These are phyloP conservation scores for Psilocybe sp. DNA, from an alignment of 768 basidiomycete genomes.

Conservation along the genomic window DNA sequence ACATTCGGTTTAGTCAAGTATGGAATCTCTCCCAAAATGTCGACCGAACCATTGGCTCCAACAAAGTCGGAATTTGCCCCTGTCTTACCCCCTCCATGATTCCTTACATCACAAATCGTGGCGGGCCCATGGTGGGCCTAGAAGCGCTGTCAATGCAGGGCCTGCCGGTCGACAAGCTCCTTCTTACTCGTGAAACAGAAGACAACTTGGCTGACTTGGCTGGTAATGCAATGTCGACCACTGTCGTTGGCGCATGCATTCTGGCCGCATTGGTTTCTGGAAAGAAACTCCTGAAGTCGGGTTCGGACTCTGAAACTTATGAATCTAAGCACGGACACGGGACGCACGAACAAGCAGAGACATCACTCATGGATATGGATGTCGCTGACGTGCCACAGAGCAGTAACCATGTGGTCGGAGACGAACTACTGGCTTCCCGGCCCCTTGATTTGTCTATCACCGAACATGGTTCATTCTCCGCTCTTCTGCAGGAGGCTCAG, in stretches of 20 bases:
- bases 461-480: constrained; percentile 41
- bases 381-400: constrained; percentile 1
- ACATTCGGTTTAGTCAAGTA: constrained; percentile 53
- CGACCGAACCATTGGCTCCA: constrained; percentile 82
- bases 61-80: constrained; percentile 80
- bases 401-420: constrained; percentile 64
- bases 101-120: constrained; percentile 92
- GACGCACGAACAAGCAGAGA: constrained; percentile 24
- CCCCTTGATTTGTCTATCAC: constrained; percentile 69
- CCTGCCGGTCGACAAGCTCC: constrained; percentile 86
- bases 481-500: constrained; percentile 62
- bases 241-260: constrained; percentile 90
- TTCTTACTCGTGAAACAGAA: constrained; percentile 89
- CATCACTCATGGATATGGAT: constrained; percentile 52
- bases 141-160: constrained; percentile 95
- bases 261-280: constrained; percentile 75
- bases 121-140: constrained; percentile 91
- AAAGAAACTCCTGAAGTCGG: constrained; percentile 62
- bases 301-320: constrained; percentile 64
- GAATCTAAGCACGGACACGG: constrained; percentile 53
- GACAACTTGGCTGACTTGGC: constrained; percentile 93
- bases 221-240: constrained; percentile 97
- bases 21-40: constrained; percentile 99
- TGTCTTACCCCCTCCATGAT: constrained; percentile 98
- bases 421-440: constrained; percentile 59